phyloP scores from a whole-genome alignment of 345 rosid species.

The Abelmoschus esculentus region DNA sequence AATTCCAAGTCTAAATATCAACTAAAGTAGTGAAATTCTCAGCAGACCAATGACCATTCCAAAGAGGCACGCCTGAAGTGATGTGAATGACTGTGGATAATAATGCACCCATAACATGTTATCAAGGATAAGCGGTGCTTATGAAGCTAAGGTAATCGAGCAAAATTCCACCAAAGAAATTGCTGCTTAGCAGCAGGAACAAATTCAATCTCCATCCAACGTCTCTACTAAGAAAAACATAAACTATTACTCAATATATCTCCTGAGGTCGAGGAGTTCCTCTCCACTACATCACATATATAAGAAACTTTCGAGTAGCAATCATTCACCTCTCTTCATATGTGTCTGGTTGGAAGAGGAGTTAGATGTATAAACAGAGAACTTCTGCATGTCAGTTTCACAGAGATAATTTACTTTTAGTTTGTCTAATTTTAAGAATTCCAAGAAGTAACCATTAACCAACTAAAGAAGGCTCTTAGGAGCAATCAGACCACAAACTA shows the following conservation, averaged over 20 bases:
- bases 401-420: not conserved
- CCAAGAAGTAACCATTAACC: not conserved
- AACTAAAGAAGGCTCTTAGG: not conserved
- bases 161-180: constrained; percentile 2
- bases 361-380: not conserved
- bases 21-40: not conserved
- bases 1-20: not conserved
- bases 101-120: not conserved
- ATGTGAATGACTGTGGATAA: not conserved
- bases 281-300: not conserved
- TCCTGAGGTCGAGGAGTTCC: not conserved
- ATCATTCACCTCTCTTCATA: not conserved
- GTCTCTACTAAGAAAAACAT: not conserved
- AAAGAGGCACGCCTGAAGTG: not conserved
- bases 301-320: not conserved
- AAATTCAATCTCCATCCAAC: not conserved
- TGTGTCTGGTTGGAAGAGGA: not conserved
- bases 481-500: not conserved
- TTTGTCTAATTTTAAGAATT: not conserved
- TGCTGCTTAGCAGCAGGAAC: not conserved
- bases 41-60: not conserved
- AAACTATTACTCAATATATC: not conserved
- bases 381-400: not conserved
- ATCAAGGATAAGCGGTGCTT: not conserved
- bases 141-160: not conserved